Conservation (phyloP, 441 rosid genomes). For the Theobroma grandiflorum region DNA sequence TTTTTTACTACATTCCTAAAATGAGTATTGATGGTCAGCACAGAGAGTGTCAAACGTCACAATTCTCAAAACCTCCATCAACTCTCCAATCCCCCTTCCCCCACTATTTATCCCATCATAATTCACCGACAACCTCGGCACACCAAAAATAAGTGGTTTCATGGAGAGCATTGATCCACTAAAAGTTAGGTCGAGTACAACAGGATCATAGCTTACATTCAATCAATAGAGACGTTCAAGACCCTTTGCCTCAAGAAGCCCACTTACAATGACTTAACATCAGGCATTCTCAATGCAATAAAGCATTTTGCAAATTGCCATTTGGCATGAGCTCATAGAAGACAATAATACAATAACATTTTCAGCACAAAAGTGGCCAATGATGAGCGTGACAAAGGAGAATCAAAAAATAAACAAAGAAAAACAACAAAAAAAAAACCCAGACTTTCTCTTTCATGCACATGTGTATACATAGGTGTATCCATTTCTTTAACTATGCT, state of each 20-base stretch:
- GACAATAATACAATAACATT: background rate
- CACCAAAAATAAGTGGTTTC: too few relatives aligned
- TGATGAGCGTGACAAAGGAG: background rate
- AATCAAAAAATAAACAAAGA: background rate
- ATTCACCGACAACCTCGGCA: too few relatives aligned
- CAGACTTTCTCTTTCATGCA: background rate
- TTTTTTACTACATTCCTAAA: background rate
- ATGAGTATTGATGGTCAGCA: background rate
- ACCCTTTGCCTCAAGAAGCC: too few relatives aligned
- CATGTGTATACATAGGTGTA: background rate
- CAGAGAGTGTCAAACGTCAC: background rate
- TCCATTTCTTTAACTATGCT: slow-evolving; percentile 8
- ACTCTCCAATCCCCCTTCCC: background rate
- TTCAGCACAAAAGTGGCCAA: background rate
- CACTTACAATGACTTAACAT: too few relatives aligned
- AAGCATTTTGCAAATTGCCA: background rate
- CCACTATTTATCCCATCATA: too few relatives aligned
- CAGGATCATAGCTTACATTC: too few relatives aligned
- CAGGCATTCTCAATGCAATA: too few relatives aligned
- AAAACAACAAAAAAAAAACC: too few relatives aligned
- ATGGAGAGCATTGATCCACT: too few relatives aligned
- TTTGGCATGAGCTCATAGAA: background rate
- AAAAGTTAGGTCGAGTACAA: too few relatives aligned
- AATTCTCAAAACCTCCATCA: background rate
- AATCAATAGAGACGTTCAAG: too few relatives aligned